These are phyloP conservation scores for Fusarium kyushuense DNA, from an alignment of 2,329 filamentous ascomycete species.

Conservation along the genomic window DNA sequence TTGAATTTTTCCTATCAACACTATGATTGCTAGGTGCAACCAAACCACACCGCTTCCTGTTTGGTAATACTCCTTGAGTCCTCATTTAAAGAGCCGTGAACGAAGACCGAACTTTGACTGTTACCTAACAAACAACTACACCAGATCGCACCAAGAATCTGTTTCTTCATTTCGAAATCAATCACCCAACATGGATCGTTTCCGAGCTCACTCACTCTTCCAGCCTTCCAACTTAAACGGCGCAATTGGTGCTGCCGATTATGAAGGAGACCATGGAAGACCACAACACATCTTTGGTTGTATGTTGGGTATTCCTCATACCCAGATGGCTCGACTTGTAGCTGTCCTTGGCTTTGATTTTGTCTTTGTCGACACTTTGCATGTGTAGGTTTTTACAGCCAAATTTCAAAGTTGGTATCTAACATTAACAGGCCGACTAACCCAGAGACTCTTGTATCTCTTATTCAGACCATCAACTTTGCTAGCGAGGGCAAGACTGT, in stretches of 20 bases:
- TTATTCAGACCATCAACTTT: constrained; percentile 9
- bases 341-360: constrained; percentile 10
- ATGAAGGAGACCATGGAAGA: background rate
- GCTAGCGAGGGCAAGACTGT: constrained; percentile 1
- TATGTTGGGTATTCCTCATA: constrained; percentile 2
- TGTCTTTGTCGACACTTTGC: constrained; percentile 7
- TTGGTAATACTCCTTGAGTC: too few relatives aligned
- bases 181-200: background rate
- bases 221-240: constrained; percentile 6
- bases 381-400: background rate
- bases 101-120: background rate
- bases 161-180: background rate
- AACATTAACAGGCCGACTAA: background rate
- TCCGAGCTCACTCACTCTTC: constrained; percentile 3
- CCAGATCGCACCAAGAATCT: background rate
- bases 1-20: too few relatives aligned
- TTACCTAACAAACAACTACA: background rate
- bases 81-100: too few relatives aligned
- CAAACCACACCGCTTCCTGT: too few relatives aligned
- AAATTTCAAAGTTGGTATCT: background rate
- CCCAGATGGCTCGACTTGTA: constrained; percentile 2
- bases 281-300: constrained; percentile 3
- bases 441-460: constrained; percentile 5
- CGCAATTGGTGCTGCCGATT: background rate
- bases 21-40: too few relatives aligned